These are phyloP conservation scores for Leptographium flavum DNA, from an alignment of 2,329 filamentous ascomycete species.

Conservation along the genomic window DNA sequence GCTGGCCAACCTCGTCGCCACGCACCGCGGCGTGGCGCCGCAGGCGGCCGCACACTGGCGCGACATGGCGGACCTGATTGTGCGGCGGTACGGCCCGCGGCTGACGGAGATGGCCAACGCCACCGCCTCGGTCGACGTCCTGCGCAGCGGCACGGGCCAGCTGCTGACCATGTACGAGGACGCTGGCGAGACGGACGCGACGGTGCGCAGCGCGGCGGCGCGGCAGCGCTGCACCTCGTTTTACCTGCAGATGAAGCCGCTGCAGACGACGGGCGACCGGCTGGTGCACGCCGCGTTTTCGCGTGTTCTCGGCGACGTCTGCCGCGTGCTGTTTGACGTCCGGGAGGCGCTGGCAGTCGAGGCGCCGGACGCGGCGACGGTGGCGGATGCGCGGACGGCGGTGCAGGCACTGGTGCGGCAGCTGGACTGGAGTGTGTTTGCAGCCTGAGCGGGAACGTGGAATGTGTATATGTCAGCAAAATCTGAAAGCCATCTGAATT, in stretches of 20 bases:
- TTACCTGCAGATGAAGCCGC: background rate
- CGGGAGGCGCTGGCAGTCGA: background rate
- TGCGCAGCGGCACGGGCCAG: background rate
- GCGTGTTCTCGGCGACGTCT: background rate
- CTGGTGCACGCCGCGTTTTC: slow-evolving; percentile 5
- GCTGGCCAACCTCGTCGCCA: background rate
- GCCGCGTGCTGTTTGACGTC: background rate
- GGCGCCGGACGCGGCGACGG: background rate
- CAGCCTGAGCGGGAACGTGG: background rate
- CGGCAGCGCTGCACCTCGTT: slow-evolving; percentile 1
- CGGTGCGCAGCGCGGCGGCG: background rate
- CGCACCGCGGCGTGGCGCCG: background rate
- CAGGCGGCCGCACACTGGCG: slow-evolving; percentile 1
- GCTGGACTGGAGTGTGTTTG: slow-evolving; percentile 10
- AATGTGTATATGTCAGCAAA: background rate
- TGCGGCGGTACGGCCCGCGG: background rate
- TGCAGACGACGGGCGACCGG: slow-evolving; percentile 1
- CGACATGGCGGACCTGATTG: slow-evolving; percentile 3
- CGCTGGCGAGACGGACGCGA: background rate
- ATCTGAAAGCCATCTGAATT: no score
- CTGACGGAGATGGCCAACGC: background rate
- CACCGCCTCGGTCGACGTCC: background rate
- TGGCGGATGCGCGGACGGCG: background rate
- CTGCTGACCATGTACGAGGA: slow-evolving; percentile 3
- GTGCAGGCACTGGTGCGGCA: slow-evolving; percentile 1